phyloP scores from a whole-genome alignment of 208 protist genomes.

The Trichomonas vaginalis region DNA sequence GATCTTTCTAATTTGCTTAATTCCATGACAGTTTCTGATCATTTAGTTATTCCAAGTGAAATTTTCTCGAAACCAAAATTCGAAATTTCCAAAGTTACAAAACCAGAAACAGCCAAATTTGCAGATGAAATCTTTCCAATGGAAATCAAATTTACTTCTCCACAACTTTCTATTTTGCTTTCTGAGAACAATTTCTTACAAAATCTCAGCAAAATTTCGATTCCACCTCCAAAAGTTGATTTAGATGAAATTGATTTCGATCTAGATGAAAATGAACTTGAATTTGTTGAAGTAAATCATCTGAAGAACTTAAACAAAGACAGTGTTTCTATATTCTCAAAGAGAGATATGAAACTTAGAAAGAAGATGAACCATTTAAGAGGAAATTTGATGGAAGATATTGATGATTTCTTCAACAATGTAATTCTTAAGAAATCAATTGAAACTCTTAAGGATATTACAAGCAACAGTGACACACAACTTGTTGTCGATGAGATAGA shows the following conservation, averaged over 20 bases:
- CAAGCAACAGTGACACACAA: neutral
- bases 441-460: neutral
- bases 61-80: neutral
- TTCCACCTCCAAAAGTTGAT: neutral
- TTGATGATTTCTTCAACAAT: neutral
- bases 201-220: neutral
- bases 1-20: neutral
- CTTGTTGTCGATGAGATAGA: neutral
- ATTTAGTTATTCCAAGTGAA: neutral
- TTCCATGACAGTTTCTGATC: neutral
- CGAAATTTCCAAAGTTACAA: neutral
- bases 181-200: neutral
- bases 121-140: neutral
- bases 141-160: neutral
- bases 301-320: neutral
- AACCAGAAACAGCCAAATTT: neutral
- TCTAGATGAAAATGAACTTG: neutral
- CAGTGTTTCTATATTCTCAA: neutral
- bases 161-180: neutral
- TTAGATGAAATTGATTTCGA: neutral
- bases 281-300: neutral
- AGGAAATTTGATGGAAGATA: neutral
- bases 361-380: neutral
- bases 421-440: neutral
- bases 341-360: neutral